These are phyloP conservation scores for Zygotorulaspora sp. DNA, from an alignment of 805 yeast genomes.

Conservation along the genomic window DNA sequence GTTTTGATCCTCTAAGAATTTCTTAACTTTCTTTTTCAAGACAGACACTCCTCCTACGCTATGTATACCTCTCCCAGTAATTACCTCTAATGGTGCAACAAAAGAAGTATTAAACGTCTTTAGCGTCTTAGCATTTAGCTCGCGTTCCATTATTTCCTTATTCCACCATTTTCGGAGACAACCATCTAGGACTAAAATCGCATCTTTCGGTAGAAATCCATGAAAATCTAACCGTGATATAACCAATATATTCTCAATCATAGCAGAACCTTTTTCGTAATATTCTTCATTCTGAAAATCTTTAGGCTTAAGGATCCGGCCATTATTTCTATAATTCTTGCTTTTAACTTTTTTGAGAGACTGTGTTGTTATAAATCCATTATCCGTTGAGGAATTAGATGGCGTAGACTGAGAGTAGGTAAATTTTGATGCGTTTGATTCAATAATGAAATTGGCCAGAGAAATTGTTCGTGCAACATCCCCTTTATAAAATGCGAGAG, in stretches of 20 bases:
- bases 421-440: slow-evolving; percentile 27
- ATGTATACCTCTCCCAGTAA: slow-evolving; percentile 73
- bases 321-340: no score
- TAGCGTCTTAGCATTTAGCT: slow-evolving; percentile 36
- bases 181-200: slow-evolving; percentile 36
- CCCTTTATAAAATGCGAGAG: slow-evolving; percentile 44
- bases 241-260: slow-evolving; percentile 18
- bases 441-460: slow-evolving; percentile 35
- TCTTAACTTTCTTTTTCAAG: slow-evolving; percentile 42
- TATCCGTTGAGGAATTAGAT: background rate
- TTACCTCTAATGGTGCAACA: slow-evolving; percentile 43
- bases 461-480: slow-evolving; percentile 38
- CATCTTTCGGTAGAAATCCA: slow-evolving; percentile 45
- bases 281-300: slow-evolving; percentile 11
- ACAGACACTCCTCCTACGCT: slow-evolving; percentile 53
- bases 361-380: background rate
- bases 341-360: background rate
- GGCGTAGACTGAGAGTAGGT: slow-evolving; percentile 24
- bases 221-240: slow-evolving; percentile 51
- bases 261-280: slow-evolving; percentile 13
- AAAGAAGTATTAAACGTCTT: slow-evolving; percentile 35
- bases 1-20: slow-evolving; percentile 34
- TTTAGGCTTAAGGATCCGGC: slow-evolving; percentile 2
- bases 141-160: slow-evolving; percentile 46
- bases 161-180: slow-evolving; percentile 60